Percentiles rank a stretch among this genome's conserved stretches.
Conservation (phyloP, 2,329 filamentous ascomycete genomes). For the Botrytis elliptica region DNA sequence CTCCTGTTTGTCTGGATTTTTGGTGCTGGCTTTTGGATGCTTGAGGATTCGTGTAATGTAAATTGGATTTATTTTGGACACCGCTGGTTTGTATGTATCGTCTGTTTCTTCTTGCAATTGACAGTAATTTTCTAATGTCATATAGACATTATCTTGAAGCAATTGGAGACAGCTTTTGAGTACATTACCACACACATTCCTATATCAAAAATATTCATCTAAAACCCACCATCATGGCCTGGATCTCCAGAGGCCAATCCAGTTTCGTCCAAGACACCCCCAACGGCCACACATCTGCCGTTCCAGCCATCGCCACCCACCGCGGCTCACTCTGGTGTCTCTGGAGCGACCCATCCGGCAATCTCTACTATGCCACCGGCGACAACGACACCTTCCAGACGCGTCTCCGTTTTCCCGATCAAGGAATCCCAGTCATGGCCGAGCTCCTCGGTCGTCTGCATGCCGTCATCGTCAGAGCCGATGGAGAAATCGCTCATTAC, state of each 20-base stretch:
- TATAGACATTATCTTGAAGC: not conserved
- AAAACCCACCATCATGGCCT: conserved; percentile 28
- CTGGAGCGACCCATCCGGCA: conserved; percentile 38
- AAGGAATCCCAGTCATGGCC: conserved; percentile 39
- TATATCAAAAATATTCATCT: not conserved
- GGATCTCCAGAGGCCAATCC: conserved; percentile 39
- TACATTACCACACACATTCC: not conserved
- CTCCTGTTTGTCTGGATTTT: not conserved
- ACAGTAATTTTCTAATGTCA: not conserved
- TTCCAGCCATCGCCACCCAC: conserved; percentile 41
- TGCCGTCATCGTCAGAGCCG: conserved; percentile 37
- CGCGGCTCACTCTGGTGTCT: conserved; percentile 42
- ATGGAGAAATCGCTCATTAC: conserved; percentile 39
- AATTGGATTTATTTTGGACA: not conserved
- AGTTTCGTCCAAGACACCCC: conserved; percentile 35
- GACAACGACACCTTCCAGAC: conserved; percentile 36
- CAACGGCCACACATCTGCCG: conserved; percentile 38
- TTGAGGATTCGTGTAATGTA: not conserved
- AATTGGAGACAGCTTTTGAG: not conserved
- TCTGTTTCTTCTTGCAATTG: not conserved
- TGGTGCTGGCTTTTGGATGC: not conserved
- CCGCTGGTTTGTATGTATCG: not conserved
- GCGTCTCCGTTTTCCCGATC: conserved; percentile 36
- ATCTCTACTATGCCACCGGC: conserved; percentile 40
- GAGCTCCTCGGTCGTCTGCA: conserved; percentile 41